phyloP scores from a whole-genome alignment of 495 filamentous ascomycete genomes.

The Xylaria longipes region DNA sequence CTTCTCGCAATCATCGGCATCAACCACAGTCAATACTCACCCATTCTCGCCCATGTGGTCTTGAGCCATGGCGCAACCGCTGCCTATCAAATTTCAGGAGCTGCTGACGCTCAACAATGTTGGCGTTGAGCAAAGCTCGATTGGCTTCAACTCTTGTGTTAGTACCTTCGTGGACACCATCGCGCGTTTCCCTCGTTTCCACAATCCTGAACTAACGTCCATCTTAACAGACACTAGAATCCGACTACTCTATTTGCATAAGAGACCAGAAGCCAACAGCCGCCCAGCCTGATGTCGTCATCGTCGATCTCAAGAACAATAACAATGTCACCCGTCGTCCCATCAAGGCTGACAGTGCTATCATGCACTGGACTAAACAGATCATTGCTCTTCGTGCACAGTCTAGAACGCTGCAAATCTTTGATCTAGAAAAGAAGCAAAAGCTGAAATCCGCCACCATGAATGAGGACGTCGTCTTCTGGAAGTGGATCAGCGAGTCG shows the following conservation, averaged over 20 bases:
- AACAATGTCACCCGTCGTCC: slow-evolving; percentile 91
- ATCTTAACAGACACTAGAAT: slow-evolving; percentile 84
- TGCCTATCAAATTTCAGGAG: slow-evolving; percentile 96
- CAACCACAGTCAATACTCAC: slow-evolving; percentile 29
- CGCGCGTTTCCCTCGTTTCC: slow-evolving; percentile 6
- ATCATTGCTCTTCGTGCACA: slow-evolving; percentile 97
- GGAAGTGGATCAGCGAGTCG: slow-evolving; percentile 96
- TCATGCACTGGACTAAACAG: slow-evolving; percentile 97
- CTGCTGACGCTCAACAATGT: slow-evolving; percentile 81
- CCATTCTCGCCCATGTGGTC: slow-evolving; percentile 36
- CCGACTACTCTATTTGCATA: slow-evolving; percentile 92
- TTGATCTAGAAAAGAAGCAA: slow-evolving; percentile 85
- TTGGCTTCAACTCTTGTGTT: slow-evolving; percentile 98
- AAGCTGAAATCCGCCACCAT: slow-evolving; percentile 95
- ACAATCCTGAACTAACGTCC: slow-evolving; percentile 33
- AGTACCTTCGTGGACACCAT: slow-evolving; percentile 31
- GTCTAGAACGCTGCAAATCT: slow-evolving; percentile 92
- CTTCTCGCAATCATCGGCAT: slow-evolving; percentile 25
- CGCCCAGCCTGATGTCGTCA: slow-evolving; percentile 89
- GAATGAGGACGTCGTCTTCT: slow-evolving; percentile 96
- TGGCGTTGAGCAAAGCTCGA: slow-evolving; percentile 83
- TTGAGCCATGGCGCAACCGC: slow-evolving; percentile 51
- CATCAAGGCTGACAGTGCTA: slow-evolving; percentile 99
- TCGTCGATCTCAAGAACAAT: slow-evolving; percentile 92
- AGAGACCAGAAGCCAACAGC: slow-evolving; percentile 86